Conservation (phyloP, 202 grass and related monocot species). For the Dendrocalamus latiflorus region DNA sequence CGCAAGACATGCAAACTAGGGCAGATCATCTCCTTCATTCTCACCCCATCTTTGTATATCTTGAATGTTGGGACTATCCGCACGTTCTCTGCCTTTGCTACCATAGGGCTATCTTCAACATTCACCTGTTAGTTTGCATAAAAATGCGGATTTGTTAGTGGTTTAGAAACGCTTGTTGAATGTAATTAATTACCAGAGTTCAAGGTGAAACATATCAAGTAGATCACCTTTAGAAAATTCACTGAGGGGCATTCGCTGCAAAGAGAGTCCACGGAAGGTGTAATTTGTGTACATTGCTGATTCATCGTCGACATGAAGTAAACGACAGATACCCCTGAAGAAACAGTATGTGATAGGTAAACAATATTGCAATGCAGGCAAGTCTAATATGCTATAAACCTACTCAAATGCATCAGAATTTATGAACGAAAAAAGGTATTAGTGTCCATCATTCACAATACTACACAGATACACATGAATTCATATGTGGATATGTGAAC, state of each 20-base stretch:
- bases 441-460: not conserved
- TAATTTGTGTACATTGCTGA: constrained; percentile 69
- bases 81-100: constrained; percentile 69
- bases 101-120: constrained; percentile 46
- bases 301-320: constrained; percentile 78
- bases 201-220: not conserved
- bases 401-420: not conserved
- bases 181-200: constrained; percentile 10
- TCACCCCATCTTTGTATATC: constrained; percentile 77
- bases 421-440: not conserved
- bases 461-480: not conserved
- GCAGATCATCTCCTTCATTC: constrained; percentile 92
- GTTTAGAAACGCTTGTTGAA: not conserved
- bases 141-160: not conserved
- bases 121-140: constrained; percentile 52
- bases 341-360: not conserved
- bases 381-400: constrained; percentile 2
- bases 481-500: not conserved
- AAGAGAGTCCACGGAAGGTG: constrained; percentile 60
- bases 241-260: constrained; percentile 80
- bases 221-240: constrained; percentile 87
- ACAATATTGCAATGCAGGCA: constrained; percentile 6
- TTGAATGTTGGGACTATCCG: constrained; percentile 78
- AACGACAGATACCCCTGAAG: constrained; percentile 73
- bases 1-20: constrained; percentile 76